A percentile compares a stretch with the other conserved stretches of the same genome.
Conservation (phyloP, 441 rosid species). For the Bocquillonia castaneifolia region DNA sequence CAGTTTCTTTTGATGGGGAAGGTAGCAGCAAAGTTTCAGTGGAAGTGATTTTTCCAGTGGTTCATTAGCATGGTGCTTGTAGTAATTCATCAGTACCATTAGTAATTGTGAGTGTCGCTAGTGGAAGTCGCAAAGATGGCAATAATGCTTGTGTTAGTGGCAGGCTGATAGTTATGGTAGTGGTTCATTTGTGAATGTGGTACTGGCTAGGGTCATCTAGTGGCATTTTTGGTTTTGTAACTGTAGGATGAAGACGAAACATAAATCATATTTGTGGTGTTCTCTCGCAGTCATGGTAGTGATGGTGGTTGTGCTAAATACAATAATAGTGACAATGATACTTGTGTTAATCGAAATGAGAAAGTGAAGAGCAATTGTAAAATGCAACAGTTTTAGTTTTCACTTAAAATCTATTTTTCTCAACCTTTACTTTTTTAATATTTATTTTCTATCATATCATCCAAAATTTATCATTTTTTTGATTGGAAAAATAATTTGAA, state of each 20-base stretch:
- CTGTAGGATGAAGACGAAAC: background rate
- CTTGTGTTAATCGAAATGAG: background rate
- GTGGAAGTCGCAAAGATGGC: background rate
- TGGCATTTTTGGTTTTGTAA: background rate
- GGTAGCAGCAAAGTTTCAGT: background rate
- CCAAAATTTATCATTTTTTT: background rate
- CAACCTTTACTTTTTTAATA: background rate
- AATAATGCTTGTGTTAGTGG: background rate
- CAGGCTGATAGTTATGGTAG: background rate
- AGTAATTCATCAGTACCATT: background rate
- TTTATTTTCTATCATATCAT: background rate
- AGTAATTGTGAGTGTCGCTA: background rate
- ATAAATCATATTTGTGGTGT: background rate
- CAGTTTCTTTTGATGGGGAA: background rate
- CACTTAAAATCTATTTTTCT: background rate
- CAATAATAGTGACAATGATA: background rate
- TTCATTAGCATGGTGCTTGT: background rate
- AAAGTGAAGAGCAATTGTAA: background rate
- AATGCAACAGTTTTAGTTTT: background rate
- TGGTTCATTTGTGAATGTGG: background rate
- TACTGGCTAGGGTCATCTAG: background rate
- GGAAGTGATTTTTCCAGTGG: background rate
- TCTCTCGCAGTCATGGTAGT: background rate
- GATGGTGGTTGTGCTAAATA: background rate
- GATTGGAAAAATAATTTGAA: background rate